Conservation (phyloP, 2,329 filamentous ascomycete genomes). For the Aureobasidium subglaciale region DNA sequence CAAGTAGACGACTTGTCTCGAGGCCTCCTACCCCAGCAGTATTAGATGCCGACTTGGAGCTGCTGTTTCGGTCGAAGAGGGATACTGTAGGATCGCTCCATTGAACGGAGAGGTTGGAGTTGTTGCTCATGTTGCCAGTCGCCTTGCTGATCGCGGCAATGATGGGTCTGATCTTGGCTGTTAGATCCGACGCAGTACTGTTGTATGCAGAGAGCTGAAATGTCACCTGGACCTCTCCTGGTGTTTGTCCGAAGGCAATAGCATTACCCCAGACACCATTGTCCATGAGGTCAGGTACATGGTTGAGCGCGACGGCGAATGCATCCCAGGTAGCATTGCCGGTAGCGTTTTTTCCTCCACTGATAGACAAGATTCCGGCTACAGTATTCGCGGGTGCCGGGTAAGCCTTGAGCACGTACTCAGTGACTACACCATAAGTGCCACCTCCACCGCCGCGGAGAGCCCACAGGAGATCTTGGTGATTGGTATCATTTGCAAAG, state of each 20-base stretch:
- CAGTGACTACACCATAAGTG: conserved; percentile 16
- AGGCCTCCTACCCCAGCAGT: background rate
- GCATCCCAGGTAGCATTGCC: conserved; percentile 3
- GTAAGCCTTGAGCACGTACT: conserved; percentile 17
- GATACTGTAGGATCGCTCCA: background rate
- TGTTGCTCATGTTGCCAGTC: background rate
- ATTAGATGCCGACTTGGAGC: background rate
- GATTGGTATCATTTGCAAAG: conserved; percentile 14
- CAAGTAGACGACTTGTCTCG: background rate
- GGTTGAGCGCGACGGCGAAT: background rate
- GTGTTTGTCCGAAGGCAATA: background rate
- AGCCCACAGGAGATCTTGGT: conserved; percentile 21
- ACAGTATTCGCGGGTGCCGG: conserved; percentile 14
- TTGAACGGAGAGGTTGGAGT: background rate
- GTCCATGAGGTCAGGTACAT: background rate
- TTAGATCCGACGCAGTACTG: background rate
- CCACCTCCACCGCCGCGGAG: conserved; percentile 19
- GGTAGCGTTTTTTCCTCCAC: background rate
- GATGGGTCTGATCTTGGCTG: background rate
- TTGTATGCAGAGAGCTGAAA: background rate
- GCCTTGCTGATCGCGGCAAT: background rate
- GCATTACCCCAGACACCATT: conserved; percentile 1
- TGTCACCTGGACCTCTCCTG: background rate
- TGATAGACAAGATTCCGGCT: background rate
- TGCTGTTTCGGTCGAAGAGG: background rate